These are phyloP conservation scores for Hymenoscyphus occultus DNA, from an alignment of 2,329 filamentous ascomycete genomes.

Conservation along the genomic window DNA sequence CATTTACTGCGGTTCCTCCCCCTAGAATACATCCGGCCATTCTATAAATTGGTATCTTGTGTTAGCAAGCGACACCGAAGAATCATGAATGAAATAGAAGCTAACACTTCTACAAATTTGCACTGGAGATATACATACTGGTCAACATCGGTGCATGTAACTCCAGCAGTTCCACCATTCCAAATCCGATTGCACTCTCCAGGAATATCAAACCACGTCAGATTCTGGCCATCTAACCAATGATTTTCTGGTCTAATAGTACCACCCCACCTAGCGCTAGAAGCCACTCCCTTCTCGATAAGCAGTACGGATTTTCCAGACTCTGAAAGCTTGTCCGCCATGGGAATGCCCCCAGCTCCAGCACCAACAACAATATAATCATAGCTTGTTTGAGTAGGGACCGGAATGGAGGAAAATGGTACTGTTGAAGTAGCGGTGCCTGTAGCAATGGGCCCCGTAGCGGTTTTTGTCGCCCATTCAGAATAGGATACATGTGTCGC, in stretches of 20 bases:
- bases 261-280: conserved; percentile 63
- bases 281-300: conserved; percentile 58
- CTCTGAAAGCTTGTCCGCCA: conserved; percentile 58
- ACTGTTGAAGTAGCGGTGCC: conserved; percentile 42
- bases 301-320: conserved; percentile 63
- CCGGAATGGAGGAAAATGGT: conserved; percentile 47
- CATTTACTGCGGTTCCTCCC: conserved; percentile 54
- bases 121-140: conserved; percentile 28
- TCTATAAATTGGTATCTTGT: conserved; percentile 5
- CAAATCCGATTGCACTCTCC: conserved; percentile 67
- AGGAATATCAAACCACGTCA: conserved; percentile 70
- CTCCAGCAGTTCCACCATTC: conserved; percentile 37
- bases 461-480: conserved; percentile 33
- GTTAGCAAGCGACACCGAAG: neutral
- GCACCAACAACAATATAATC: conserved; percentile 55
- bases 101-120: neutral
- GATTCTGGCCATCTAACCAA: conserved; percentile 58
- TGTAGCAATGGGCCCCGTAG: conserved; percentile 23
- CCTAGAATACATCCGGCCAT: conserved; percentile 71
- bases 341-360: conserved; percentile 51
- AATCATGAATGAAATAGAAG: neutral
- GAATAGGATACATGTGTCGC: conserved; percentile 42
- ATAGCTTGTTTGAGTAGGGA: conserved; percentile 45
- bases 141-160: conserved; percentile 67
- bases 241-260: conserved; percentile 41